Base-by-base conservation (phyloP, 805 yeast species). In the Zygosaccharomyces rouxii region DNA sequence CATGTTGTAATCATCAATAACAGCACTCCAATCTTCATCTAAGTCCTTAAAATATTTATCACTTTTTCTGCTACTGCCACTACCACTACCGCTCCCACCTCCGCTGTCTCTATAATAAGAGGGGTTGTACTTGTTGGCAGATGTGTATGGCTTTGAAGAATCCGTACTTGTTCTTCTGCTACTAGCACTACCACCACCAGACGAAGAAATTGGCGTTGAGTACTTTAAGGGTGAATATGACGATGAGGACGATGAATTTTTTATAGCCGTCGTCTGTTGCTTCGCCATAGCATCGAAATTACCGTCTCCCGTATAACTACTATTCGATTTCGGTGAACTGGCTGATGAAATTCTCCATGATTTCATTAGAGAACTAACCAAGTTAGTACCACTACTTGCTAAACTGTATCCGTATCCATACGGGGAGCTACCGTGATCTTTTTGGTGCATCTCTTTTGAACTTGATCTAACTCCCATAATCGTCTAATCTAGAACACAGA, bases 1-100 rank as follows among this genome's bases (percentile, higher is more conserved):
- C 67, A 51, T 64, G 52, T 55, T 68, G 50, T 56, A 66, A 51
- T 70, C 72, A 40, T 77, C 80, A 47, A 78, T 81, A 38, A 81
- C 84, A 10, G 92, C 95, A 64, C 89, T 92, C 97, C 97, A 89
- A 66, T 89, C 97, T 57, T 86, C 95, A 63, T 89, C 96, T 49
- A 83, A 70, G 62, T 89, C 96, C 38, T 81, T 72, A 60, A 83
- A 84, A 48, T 65, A 66, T 42, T 53, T 62, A 28, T 69, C 66
- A 38, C 56, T 60, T 40, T 67, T 62, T 5, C 65, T 66, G 21
- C 47, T 47, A 26, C 41, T n/a, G 23, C 46, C 22, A 19, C 44
- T 41, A 4, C 26, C 40, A 35, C 28, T 23, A 25, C 18, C 38
- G 35, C 49, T 9, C 4, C 31, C 35, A 5, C 43, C 43, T 16